A percentile compares a stretch with the other conserved stretches of the same genome.
Conservation (phyloP, 768 basidiomycete species). For the Clitopilus hobsonii region DNA sequence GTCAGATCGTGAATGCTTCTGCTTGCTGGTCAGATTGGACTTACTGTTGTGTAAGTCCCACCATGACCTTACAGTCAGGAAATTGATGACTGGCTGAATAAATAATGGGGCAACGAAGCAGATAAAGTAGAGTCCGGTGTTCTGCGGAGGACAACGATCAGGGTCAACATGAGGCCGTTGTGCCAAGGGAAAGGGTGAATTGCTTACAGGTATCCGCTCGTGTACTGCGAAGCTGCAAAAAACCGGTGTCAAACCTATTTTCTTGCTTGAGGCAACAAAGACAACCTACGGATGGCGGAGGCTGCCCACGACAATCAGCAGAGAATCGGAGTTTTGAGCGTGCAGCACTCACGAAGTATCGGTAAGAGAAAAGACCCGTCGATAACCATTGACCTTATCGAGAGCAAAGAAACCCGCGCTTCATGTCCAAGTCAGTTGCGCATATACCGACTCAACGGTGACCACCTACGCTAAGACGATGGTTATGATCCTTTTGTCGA, state of each 20-base stretch:
- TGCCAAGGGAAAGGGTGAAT: conserved; percentile 5
- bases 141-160: conserved; percentile 20
- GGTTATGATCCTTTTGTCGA: conserved; percentile 54
- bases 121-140: conserved; percentile 47
- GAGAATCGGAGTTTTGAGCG: background rate
- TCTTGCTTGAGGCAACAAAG: background rate
- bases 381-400: conserved; percentile 65
- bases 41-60: conserved; percentile 85
- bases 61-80: conserved; percentile 70
- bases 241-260: background rate
- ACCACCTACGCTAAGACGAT: conserved; percentile 57
- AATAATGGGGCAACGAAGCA: conserved; percentile 61
- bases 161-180: conserved; percentile 1
- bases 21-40: conserved; percentile 7
- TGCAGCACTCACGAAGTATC: conserved; percentile 63
- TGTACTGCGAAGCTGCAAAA: conserved; percentile 56
- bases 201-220: conserved; percentile 71
- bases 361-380: conserved; percentile 70
- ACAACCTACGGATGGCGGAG: conserved; percentile 35
- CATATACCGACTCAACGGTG: background rate
- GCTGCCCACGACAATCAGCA: conserved; percentile 20
- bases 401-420: conserved; percentile 63
- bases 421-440: background rate
- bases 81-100: conserved; percentile 65
- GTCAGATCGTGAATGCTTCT: background rate